Conservation (phyloP, 371 early-diverging fungal genomes). For the Mucor saturninus region DNA sequence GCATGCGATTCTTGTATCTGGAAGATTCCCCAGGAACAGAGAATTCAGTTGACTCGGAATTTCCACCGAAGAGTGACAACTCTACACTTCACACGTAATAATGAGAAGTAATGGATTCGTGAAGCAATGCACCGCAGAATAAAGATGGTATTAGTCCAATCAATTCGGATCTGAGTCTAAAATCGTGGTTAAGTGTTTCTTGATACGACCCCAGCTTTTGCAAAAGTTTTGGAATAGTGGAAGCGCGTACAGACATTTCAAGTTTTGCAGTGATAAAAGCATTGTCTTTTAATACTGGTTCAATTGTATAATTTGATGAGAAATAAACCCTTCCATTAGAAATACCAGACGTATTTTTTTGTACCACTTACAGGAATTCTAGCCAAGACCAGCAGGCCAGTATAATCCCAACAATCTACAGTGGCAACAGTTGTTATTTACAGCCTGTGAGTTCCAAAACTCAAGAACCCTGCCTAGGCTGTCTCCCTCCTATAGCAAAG, state of each 20-base stretch:
- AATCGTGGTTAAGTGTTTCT: no score
- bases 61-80: slow-evolving; percentile 24
- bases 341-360: slow-evolving; percentile 28
- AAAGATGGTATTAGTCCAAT: neutral
- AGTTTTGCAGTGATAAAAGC: slow-evolving; percentile 20
- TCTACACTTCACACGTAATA: slow-evolving; percentile 26
- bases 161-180: no score
- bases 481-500: no score
- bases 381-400: no score
- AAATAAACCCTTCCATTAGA: slow-evolving; percentile 24
- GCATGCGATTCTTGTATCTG: slow-evolving; percentile 20
- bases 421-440: no score
- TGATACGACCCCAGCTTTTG: no score
- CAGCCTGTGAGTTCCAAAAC: no score
- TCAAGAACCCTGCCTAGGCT: no score
- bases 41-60: slow-evolving; percentile 24
- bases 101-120: slow-evolving; percentile 23
- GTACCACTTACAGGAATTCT: no score
- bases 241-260: slow-evolving; percentile 23
- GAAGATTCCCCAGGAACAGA: slow-evolving; percentile 16
- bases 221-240: no score
- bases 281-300: slow-evolving; percentile 23
- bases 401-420: no score
- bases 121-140: slow-evolving; percentile 26
- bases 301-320: slow-evolving; percentile 23